Evolutionary conservation across 169 alveolate genomes (phyloP), one percentile per base, ranked within the genome.

Genomic region (Cryptosporidium meleagridis): DNA sequence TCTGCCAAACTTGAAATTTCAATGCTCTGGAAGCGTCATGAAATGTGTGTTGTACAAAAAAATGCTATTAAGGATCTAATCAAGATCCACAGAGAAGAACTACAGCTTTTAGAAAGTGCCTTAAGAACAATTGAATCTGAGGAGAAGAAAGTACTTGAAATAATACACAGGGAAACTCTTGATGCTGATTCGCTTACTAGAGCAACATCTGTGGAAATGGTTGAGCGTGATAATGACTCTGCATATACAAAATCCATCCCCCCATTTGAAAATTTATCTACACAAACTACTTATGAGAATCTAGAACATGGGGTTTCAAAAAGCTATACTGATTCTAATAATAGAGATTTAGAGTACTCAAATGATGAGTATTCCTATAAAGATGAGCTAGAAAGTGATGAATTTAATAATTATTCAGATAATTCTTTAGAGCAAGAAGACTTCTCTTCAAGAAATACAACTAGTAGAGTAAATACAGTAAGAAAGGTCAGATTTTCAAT

Each of bases 21-120:
- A 29, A 37, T 80, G 45, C 68, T 80, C 12, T 37, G 23, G 3
- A 80, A 80, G 41, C 73, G 89, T 3, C 62, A 41, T n/a, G 75
- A 80, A 18, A 80, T 80, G 62, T 80, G 89, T 80, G 23, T 67
- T 37, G 35, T 80, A 0, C 89, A 80, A 44, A 80, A 80, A 65
- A 80, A 65, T 48, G 52, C 89, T 5, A 80, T 80, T 10, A 65
- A 37, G 26, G 89, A 59, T 26, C 33, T 80, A 26, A 80, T 80
- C 14, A 59, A 59, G 35, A 21, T 67, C 3, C 75, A 80, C 29
- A 59, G 62, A 12, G 89, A 80, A 45, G 89, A 80, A 31, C 4
- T 80, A 9, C 35, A 62, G 35, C 62, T 62, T 29, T 44, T 80
- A 18, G 80, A 80, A 48, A 80, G 89, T 62, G 89, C 89, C 12